Conservation (phyloP, 1,284 basidiomycete genomes). For the Coniferiporia weirii region DNA sequence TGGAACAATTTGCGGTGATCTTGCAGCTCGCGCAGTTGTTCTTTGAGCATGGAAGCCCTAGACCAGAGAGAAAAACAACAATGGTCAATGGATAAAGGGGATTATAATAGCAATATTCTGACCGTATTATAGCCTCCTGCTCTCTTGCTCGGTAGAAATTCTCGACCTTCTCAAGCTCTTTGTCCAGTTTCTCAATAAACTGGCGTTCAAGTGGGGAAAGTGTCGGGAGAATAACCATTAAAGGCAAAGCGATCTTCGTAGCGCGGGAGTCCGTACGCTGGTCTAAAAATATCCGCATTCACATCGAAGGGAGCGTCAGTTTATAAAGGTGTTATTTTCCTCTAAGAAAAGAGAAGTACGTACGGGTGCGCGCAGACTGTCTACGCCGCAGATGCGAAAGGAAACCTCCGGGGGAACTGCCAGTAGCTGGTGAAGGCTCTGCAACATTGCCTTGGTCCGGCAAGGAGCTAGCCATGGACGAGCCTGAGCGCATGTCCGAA, state of each 20-base stretch:
- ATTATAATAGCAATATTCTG: conserved; percentile 17
- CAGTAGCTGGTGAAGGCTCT: background rate
- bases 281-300: background rate
- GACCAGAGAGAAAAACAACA: background rate
- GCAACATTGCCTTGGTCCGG: background rate
- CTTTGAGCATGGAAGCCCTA: conserved; percentile 39
- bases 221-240: conserved; percentile 1
- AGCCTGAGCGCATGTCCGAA: background rate
- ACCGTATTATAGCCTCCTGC: conserved; percentile 56
- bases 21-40: conserved; percentile 71
- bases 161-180: conserved; percentile 78
- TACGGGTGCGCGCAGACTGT: conserved; percentile 6
- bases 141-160: conserved; percentile 76
- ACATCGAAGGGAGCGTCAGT: background rate
- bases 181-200: conserved; percentile 75
- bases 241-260: conserved; percentile 2
- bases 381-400: conserved; percentile 13
- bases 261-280: conserved; percentile 1
- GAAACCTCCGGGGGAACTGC: background rate
- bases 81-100: background rate
- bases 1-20: conserved; percentile 42
- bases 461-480: background rate
- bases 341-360: background rate
- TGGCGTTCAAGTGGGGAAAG: conserved; percentile 35
- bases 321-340: background rate